These are phyloP conservation scores for Erodium texanum DNA, from an alignment of 441 rosid species.

Conservation along the genomic window DNA sequence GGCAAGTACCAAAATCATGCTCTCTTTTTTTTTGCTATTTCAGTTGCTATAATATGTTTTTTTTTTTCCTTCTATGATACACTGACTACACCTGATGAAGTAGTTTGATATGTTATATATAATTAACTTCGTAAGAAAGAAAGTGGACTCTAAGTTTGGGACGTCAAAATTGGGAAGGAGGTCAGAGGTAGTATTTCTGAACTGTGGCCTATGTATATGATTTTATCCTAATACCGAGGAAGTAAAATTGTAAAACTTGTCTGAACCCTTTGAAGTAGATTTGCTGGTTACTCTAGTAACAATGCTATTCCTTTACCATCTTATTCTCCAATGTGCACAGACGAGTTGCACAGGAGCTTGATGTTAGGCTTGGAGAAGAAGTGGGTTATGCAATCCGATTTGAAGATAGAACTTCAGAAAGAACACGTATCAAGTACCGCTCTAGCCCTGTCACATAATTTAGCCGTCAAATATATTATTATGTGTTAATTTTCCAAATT, in stretches of 20 bases:
- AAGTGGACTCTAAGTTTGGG: neutral
- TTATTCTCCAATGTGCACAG: constrained; percentile 27
- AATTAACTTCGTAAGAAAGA: neutral
- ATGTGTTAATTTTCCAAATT: constrained; percentile 7
- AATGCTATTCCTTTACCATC: constrained; percentile 4
- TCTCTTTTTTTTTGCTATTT: no score
- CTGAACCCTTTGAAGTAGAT: neutral
- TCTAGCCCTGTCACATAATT: neutral
- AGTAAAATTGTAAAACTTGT: neutral
- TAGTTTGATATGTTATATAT: neutral
- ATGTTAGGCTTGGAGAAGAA: constrained; percentile 77
- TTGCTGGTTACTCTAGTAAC: neutral
- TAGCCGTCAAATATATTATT: constrained; percentile 5
- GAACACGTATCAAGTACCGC: constrained; percentile 70
- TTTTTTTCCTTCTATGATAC: neutral
- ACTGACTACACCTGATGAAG: neutral
- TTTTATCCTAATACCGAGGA: neutral
- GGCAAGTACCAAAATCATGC: neutral
- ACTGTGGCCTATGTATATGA: neutral
- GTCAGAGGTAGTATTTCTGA: neutral
- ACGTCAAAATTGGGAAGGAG: no score
- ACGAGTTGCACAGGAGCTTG: constrained; percentile 91
- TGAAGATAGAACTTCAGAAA: constrained; percentile 78
- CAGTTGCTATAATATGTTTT: neutral
- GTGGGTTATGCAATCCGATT: constrained; percentile 96